Evolutionary conservation across 2,329 filamentous ascomycete genomes (phyloP).

Genomic region (Gaeumannomyces sp.): DNA sequence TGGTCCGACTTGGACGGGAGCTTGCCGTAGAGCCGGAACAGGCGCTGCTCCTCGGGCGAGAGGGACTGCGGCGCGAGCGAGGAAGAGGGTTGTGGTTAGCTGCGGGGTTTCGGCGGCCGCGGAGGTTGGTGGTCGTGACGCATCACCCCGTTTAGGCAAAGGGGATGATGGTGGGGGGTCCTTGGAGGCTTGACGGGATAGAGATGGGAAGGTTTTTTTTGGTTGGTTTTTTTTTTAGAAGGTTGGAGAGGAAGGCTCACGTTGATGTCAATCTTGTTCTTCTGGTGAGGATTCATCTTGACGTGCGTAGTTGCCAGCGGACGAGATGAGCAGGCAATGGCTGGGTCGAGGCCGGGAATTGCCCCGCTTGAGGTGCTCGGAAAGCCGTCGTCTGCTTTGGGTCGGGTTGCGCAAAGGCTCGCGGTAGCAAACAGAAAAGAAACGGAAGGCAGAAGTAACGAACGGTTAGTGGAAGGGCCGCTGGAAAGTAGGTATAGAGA

Average conservation of each 20-base stretch:
- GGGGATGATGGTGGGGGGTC: too few species aligned
- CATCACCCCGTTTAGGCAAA: background rate
- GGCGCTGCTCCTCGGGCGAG: slow-evolving; percentile 88
- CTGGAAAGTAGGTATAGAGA: background rate
- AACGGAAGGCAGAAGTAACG: background rate
- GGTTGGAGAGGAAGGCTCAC: slow-evolving; percentile 53
- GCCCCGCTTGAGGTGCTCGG: background rate
- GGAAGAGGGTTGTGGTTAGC: background rate
- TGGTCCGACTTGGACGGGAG: slow-evolving; percentile 93
- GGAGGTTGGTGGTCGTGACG: background rate
- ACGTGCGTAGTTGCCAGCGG: background rate
- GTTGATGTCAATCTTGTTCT: slow-evolving; percentile 96
- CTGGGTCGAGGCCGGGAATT: background rate
- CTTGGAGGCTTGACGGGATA: background rate
- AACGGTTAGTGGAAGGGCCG: background rate
- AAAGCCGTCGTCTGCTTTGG: background rate
- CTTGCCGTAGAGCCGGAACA: slow-evolving; percentile 97
- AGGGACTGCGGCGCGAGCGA: slow-evolving; percentile 58
- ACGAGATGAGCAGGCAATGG: background rate
- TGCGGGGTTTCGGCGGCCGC: background rate
- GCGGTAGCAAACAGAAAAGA: background rate
- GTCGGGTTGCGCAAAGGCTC: background rate
- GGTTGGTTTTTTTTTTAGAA: too few species aligned
- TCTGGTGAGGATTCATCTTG: slow-evolving; percentile 91
- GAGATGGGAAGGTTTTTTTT: background rate